Conservation (phyloP, 352 stramenopile genomes). For the Pythium monospermum region DNA sequence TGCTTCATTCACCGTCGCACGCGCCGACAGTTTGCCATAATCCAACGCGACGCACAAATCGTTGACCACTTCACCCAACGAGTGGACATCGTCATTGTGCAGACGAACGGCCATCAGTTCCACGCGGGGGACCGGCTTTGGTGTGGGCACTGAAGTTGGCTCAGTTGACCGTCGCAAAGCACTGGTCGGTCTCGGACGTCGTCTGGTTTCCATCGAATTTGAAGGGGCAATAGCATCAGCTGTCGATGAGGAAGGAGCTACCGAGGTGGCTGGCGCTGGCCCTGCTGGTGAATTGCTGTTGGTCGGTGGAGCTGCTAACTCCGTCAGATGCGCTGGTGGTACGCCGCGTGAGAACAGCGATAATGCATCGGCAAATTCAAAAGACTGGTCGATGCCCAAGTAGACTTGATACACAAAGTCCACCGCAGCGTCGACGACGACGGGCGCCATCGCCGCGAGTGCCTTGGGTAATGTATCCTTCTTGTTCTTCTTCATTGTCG, state of each 20-base stretch:
- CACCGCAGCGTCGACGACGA: slow-evolving; percentile 73
- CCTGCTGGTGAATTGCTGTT: neutral
- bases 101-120: slow-evolving; percentile 45
- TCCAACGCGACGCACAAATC: slow-evolving; percentile 49
- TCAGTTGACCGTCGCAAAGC: too few relatives aligned
- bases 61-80: slow-evolving; percentile 69
- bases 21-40: slow-evolving; percentile 46
- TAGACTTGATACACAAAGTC: slow-evolving; percentile 73
- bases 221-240: too few relatives aligned
- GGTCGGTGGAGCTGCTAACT: slow-evolving; percentile 17
- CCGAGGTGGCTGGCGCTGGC: neutral
- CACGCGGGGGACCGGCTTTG: neutral
- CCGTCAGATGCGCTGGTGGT: slow-evolving; percentile 34
- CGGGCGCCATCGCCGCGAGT: slow-evolving; percentile 37
- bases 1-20: slow-evolving; percentile 44
- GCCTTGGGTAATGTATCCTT: slow-evolving; percentile 67
- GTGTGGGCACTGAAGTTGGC: too few relatives aligned
- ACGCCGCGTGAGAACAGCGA: slow-evolving; percentile 63
- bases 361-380: slow-evolving; percentile 69
- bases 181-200: neutral
- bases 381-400: slow-evolving; percentile 54
- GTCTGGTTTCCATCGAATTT: neutral
- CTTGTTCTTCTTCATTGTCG: slow-evolving; percentile 15
- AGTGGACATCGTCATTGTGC: slow-evolving; percentile 83
- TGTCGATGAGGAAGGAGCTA: too few relatives aligned